A percentile compares a stretch with the other conserved stretches of the same genome.
These are phyloP conservation scores for Melocanna baccifera DNA, from an alignment of 176 grass and related monocot species.

Conservation along the genomic window DNA sequence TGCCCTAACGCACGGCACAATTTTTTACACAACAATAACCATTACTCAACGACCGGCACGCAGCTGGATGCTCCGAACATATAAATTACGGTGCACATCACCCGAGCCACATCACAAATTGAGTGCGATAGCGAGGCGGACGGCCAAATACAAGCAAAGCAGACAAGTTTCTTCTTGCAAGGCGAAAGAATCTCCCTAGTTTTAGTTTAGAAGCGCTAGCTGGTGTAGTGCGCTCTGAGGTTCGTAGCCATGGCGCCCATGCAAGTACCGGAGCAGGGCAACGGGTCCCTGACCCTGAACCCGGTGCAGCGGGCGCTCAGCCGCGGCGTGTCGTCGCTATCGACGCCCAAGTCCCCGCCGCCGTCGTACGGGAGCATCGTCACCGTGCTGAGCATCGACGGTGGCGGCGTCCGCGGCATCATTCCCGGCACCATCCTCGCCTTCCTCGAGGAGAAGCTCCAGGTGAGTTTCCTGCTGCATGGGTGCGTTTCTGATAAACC, in stretches of 20 bases:
- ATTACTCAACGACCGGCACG: too few species aligned
- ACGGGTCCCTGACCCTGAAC: background rate
- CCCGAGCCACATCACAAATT: background rate
- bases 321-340: background rate
- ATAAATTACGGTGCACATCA: background rate
- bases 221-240: background rate
- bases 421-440: conserved; percentile 54
- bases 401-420: conserved; percentile 56
- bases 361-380: conserved; percentile 37
- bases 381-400: conserved; percentile 59
- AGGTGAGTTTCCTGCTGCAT: conserved; percentile 8
- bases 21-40: too few species aligned
- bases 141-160: background rate
- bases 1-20: too few species aligned
- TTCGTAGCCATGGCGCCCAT: background rate
- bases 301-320: background rate
- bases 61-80: background rate
- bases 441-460: conserved; percentile 53
- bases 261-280: background rate
- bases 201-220: background rate
- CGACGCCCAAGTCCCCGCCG: conserved; percentile 11
- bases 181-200: background rate
- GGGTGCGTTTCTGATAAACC: too few species aligned
- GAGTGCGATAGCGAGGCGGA: background rate
- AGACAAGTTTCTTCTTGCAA: background rate